phyloP scores from a whole-genome alignment of 768 basidiomycete species.

The Ramaria sp. region DNA sequence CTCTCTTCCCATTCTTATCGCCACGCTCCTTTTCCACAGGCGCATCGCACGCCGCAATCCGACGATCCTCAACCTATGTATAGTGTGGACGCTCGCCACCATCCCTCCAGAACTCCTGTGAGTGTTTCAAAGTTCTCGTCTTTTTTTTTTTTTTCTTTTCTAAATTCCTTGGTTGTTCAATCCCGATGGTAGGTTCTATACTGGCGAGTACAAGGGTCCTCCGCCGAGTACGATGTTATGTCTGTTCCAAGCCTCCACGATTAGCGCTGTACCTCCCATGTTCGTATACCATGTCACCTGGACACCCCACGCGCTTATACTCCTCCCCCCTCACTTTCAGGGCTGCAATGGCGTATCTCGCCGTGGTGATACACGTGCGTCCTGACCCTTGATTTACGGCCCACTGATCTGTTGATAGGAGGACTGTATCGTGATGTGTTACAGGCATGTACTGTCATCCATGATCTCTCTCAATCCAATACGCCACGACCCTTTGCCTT shows the following conservation, averaged over 20 bases:
- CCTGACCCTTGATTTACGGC: background rate
- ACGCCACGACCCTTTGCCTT: background rate
- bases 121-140: too few species aligned
- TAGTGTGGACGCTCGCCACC: slow-evolving; percentile 37
- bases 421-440: too few species aligned
- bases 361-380: slow-evolving; percentile 1
- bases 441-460: background rate
- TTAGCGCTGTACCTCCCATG: slow-evolving; percentile 31
- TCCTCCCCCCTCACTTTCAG: too few species aligned
- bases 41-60: slow-evolving; percentile 27
- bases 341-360: slow-evolving; percentile 1
- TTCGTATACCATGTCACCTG: slow-evolving; percentile 12
- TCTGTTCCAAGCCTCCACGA: slow-evolving; percentile 31
- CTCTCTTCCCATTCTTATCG: slow-evolving; percentile 31
- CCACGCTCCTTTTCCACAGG: slow-evolving; percentile 32
- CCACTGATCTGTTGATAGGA: too few species aligned
- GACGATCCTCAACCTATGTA: slow-evolving; percentile 34
- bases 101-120: slow-evolving; percentile 33
- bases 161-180: background rate
- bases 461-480: background rate
- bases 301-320: too few species aligned
- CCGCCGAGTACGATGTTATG: slow-evolving; percentile 30
- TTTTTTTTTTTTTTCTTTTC: slow-evolving; percentile 8
- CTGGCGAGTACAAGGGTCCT: slow-evolving; percentile 22
- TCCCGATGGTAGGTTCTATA: slow-evolving; percentile 26